These are phyloP conservation scores for Cutaneotrichosporon sp. DNA, from an alignment of 1,284 basidiomycete genomes.

Conservation along the genomic window DNA sequence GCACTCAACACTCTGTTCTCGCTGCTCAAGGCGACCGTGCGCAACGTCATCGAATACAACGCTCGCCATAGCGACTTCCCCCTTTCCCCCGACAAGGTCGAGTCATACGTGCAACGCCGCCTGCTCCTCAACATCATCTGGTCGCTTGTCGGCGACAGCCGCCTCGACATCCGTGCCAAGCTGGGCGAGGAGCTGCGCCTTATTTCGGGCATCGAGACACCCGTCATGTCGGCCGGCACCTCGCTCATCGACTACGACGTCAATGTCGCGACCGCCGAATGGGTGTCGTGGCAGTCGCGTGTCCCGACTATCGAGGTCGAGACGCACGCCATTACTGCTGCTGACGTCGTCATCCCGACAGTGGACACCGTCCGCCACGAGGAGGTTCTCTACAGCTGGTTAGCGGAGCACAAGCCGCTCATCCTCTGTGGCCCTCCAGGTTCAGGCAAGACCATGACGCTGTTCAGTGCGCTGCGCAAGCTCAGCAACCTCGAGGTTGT, in stretches of 20 bases:
- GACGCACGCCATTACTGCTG: slow-evolving; percentile 88
- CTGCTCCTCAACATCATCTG: slow-evolving; percentile 90
- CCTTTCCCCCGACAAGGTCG: slow-evolving; percentile 74
- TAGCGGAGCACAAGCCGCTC: slow-evolving; percentile 97
- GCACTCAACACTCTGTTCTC: slow-evolving; percentile 96
- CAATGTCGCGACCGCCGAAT: slow-evolving; percentile 78
- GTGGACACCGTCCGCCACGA: slow-evolving; percentile 99
- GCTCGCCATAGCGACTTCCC: slow-evolving; percentile 93
- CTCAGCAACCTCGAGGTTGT: slow-evolving; percentile 98
- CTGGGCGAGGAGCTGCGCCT: slow-evolving; percentile 85
- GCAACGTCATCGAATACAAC: slow-evolving; percentile 94
- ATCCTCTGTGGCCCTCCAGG: slow-evolving; percentile 98
- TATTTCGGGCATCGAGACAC: slow-evolving; percentile 86
- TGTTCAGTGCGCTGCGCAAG: slow-evolving; percentile 98
- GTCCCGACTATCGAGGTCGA: slow-evolving; percentile 97
- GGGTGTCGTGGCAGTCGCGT: slow-evolving; percentile 85
- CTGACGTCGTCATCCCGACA: slow-evolving; percentile 96
- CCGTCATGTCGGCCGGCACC: slow-evolving; percentile 67
- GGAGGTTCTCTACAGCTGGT: slow-evolving; percentile 96
- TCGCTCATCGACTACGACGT: slow-evolving; percentile 97
- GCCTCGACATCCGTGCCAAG: slow-evolving; percentile 80
- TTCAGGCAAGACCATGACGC: slow-evolving; percentile 99
- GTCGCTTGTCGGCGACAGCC: slow-evolving; percentile 97
- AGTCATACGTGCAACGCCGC: slow-evolving; percentile 88
- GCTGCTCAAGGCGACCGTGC: slow-evolving; percentile 90